These are phyloP conservation scores for Scheffersomyces segobiensis DNA, from an alignment of 1,139 yeast species.

Conservation along the genomic window DNA sequence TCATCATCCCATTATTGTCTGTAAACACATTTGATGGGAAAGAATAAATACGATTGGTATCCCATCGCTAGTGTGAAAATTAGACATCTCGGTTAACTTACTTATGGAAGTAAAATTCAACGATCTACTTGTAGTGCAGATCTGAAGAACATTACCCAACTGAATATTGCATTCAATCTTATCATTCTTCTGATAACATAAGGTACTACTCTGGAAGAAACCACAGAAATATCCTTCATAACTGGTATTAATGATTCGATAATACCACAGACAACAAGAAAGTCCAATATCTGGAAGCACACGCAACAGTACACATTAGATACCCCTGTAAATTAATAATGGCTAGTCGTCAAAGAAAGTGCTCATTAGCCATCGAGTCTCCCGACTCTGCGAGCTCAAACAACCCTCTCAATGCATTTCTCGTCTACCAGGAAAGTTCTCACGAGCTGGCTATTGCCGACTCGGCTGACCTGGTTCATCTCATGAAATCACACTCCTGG, in stretches of 20 bases:
- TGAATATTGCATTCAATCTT: background rate
- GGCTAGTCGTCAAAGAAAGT: conserved; percentile 8
- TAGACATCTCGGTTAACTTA: background rate
- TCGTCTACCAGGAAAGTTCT: conserved; percentile 12
- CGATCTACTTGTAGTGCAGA: background rate
- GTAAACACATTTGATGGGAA: background rate
- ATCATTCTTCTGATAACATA: background rate
- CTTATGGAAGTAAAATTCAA: too few species aligned
- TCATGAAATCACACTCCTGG: conserved; percentile 4
- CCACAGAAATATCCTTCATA: background rate
- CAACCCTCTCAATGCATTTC: conserved; percentile 29
- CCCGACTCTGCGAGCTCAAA: conserved; percentile 11
- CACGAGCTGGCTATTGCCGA: conserved; percentile 1
- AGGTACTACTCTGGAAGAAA: background rate
- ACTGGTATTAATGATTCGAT: background rate
- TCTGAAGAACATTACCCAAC: background rate
- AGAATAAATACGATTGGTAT: background rate
- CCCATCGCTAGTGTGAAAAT: background rate
- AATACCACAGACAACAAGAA: background rate
- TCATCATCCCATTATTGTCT: background rate
- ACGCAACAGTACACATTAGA: background rate
- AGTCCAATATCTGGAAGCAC: background rate
- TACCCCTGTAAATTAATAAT: background rate
- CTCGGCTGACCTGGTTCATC: background rate
- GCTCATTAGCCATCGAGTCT: conserved; percentile 24